Evolutionary conservation across 116 monocot genomes (phyloP).

Genomic region (Dioscorea cayenensis): DNA sequence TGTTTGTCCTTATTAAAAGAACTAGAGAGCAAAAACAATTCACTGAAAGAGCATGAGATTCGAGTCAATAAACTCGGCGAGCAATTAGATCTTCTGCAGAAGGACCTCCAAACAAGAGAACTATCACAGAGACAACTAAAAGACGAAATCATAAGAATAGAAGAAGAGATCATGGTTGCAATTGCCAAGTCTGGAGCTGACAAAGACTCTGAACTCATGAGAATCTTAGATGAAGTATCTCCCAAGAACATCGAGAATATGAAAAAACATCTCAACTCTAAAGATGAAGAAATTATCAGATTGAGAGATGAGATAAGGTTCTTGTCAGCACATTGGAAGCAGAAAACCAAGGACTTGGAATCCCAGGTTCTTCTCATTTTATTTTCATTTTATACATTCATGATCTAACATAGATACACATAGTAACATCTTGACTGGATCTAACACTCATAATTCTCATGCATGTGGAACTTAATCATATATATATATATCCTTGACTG

Average conservation of each 20-base stretch:
- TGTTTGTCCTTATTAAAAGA: conserved; percentile 56
- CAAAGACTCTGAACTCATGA: conserved; percentile 57
- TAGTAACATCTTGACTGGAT: neutral
- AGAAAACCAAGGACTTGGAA: conserved; percentile 77
- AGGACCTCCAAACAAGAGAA: conserved; percentile 79
- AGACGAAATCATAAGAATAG: conserved; percentile 68
- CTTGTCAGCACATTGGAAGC: conserved; percentile 81
- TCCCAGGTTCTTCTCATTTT: conserved; percentile 40
- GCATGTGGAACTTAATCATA: too few species aligned
- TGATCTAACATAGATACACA: neutral
- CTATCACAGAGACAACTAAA: conserved; percentile 67
- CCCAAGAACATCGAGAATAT: conserved; percentile 69
- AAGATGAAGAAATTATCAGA: conserved; percentile 69
- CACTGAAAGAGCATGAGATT: conserved; percentile 64
- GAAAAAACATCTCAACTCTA: conserved; percentile 52
- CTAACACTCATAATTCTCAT: neutral
- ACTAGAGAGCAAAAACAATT: conserved; percentile 66
- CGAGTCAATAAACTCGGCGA: conserved; percentile 57
- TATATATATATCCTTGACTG: too few species aligned
- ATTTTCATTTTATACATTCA: neutral
- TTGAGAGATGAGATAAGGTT: conserved; percentile 84
- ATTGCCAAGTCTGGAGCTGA: conserved; percentile 37
- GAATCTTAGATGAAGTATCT: conserved; percentile 65
- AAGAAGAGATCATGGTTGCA: conserved; percentile 72
- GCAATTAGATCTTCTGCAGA: conserved; percentile 66